Conservation (phyloP, 352 stramenopile genomes). For the Pythium aquatile region DNA sequence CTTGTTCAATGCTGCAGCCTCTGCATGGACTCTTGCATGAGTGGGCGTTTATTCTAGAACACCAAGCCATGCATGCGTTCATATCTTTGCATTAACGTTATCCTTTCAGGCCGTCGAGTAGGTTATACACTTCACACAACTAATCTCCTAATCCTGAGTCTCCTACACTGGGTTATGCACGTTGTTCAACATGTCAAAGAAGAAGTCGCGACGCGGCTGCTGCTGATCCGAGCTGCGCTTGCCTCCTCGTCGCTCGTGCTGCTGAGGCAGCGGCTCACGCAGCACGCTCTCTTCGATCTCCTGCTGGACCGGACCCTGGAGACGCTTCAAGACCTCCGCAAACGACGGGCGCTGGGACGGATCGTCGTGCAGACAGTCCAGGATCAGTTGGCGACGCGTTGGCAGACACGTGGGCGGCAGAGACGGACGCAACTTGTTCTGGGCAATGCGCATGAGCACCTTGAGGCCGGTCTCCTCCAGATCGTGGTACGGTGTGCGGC, state of each 20-base stretch:
- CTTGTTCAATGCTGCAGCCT: constrained; percentile 2
- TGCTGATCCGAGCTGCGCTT: constrained; percentile 21
- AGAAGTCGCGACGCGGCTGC: constrained; percentile 19
- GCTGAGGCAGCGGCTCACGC: constrained; percentile 25
- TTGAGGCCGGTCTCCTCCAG: constrained; percentile 68
- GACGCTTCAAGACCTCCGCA: constrained; percentile 61
- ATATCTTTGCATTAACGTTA: not conserved
- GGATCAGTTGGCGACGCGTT: constrained; percentile 59
- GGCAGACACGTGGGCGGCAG: constrained; percentile 58
- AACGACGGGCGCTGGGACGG: constrained; percentile 65
- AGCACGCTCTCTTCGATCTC: constrained; percentile 64
- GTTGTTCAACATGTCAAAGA: constrained; percentile 34
- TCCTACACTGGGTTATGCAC: constrained; percentile 24
- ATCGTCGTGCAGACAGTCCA: constrained; percentile 68
- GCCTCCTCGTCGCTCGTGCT: constrained; percentile 13
- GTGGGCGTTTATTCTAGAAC: not conserved
- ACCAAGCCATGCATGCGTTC: not conserved
- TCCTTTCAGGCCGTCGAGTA: too few relatives aligned
- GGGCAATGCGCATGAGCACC: constrained; percentile 77
- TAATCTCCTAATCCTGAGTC: not conserved
- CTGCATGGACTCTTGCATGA: not conserved
- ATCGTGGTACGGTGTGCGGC: constrained; percentile 82
- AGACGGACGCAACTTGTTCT: constrained; percentile 72
- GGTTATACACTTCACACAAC: not conserved
- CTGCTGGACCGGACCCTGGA: constrained; percentile 75